A percentile compares a stretch with the other conserved stretches of the same genome.
phyloP scores from a whole-genome alignment of 1,284 basidiomycete species.

The Tilletiaria anomala region DNA sequence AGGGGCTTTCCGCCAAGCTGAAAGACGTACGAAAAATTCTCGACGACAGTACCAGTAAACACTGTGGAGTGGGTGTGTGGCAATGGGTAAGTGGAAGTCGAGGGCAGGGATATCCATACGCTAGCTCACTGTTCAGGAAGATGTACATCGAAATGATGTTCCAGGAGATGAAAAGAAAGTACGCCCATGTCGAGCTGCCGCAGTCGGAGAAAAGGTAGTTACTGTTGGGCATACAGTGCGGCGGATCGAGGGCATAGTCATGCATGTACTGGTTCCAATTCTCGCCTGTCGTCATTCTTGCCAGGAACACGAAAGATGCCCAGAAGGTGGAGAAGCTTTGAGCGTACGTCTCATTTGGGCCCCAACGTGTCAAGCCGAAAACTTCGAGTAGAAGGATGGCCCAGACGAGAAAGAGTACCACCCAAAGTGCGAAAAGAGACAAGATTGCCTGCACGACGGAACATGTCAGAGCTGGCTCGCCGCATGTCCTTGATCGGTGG shows the following conservation, averaged over 20 bases:
- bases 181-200: slow-evolving; percentile 72
- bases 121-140: slow-evolving; percentile 86
- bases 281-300: slow-evolving; percentile 46
- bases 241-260: slow-evolving; percentile 50
- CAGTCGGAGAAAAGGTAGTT: slow-evolving; percentile 68
- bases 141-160: slow-evolving; percentile 75
- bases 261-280: slow-evolving; percentile 39
- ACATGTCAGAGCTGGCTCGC: background rate
- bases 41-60: slow-evolving; percentile 67
- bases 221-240: slow-evolving; percentile 57
- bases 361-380: slow-evolving; percentile 83
- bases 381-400: slow-evolving; percentile 80
- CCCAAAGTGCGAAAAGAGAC: slow-evolving; percentile 74
- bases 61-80: slow-evolving; percentile 6
- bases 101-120: background rate
- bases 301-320: slow-evolving; percentile 68
- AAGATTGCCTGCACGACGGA: slow-evolving; percentile 68
- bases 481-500: slow-evolving; percentile 1
- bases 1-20: slow-evolving; percentile 71
- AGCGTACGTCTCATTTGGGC: slow-evolving; percentile 52
- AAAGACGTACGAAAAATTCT: slow-evolving; percentile 93
- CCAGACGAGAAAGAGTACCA: slow-evolving; percentile 82
- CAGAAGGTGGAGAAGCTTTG: slow-evolving; percentile 73
- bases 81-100: background rate
- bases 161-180: slow-evolving; percentile 82